phyloP scores from a whole-genome alignment of 345 rosid species.

The Euphorbia pulcherrima region DNA sequence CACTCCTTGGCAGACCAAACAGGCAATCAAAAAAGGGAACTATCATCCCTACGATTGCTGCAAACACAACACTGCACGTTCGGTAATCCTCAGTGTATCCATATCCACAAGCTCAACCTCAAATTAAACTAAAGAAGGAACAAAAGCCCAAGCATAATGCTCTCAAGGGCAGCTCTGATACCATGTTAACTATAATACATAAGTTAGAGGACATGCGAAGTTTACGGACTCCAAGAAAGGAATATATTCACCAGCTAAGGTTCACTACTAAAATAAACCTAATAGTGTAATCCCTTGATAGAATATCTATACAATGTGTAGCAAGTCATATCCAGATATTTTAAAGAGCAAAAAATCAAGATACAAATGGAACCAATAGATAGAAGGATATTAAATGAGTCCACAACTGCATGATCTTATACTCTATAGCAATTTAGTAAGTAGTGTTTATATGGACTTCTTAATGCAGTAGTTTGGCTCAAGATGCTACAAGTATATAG shows the following conservation, averaged over 20 bases:
- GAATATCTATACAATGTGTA: background rate
- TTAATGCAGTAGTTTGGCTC: slow-evolving; percentile 3
- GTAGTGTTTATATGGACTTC: background rate
- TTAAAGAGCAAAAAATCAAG: background rate
- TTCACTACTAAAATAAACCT: background rate
- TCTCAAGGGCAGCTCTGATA: too few species aligned
- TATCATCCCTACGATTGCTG: too few species aligned
- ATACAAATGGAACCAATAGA: background rate
- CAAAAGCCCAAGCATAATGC: too few species aligned
- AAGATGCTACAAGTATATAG: background rate
- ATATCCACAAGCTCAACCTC: too few species aligned
- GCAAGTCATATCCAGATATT: background rate
- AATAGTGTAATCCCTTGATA: background rate
- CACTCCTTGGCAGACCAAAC: too few species aligned
- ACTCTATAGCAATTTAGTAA: background rate
- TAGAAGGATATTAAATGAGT: background rate
- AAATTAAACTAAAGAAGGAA: too few species aligned
- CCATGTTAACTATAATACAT: too few species aligned
- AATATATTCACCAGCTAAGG: background rate
- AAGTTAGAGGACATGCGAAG: too few species aligned
- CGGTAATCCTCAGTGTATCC: too few species aligned
- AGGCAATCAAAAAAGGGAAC: too few species aligned
- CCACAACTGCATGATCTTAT: background rate
- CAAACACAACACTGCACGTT: too few species aligned
- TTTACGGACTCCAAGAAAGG: too few species aligned